Conservation (phyloP, 1,139 yeast genomes). For the Nakaseomyces glabratus region DNA sequence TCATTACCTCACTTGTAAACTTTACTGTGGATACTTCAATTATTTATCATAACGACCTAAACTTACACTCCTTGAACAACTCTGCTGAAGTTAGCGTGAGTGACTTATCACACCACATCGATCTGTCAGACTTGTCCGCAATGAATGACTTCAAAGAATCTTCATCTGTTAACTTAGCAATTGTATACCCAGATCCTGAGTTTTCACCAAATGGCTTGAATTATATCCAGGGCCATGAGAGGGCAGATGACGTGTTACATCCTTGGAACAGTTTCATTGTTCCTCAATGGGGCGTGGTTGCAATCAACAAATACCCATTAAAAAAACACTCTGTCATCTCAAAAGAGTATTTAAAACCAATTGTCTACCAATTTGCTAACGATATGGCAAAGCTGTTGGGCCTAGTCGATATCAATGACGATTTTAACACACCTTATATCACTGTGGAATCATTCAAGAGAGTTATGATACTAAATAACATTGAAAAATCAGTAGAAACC, state of each 20-base stretch:
- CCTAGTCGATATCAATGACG: constrained; percentile 44
- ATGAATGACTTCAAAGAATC: constrained; percentile 25
- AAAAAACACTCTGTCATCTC: constrained; percentile 32
- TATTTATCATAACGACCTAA: constrained; percentile 47
- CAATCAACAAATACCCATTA: constrained; percentile 39
- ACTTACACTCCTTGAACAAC: constrained; percentile 35
- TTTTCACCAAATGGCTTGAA: constrained; percentile 19
- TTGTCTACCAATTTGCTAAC: constrained; percentile 61
- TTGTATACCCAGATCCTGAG: constrained; percentile 21
- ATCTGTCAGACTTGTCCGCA: constrained; percentile 33
- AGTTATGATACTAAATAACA: constrained; percentile 43
- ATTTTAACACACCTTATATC: constrained; percentile 39
- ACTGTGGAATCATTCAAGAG: constrained; percentile 64
- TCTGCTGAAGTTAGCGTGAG: constrained; percentile 32
- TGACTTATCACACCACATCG: constrained; percentile 33
- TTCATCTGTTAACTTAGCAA: constrained; percentile 17
- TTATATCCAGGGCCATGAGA: constrained; percentile 25
- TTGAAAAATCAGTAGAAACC: constrained; percentile 45
- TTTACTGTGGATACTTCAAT: constrained; percentile 74
- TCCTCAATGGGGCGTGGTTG: constrained; percentile 87
- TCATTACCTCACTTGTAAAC: constrained; percentile 48
- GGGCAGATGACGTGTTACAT: constrained; percentile 28
- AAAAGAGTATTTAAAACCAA: constrained; percentile 43
- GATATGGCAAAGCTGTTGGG: constrained; percentile 72
- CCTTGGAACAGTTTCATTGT: constrained; percentile 60